These are phyloP conservation scores for Aureobasidium musti DNA, from an alignment of 2,329 filamentous ascomycete genomes.

Conservation along the genomic window DNA sequence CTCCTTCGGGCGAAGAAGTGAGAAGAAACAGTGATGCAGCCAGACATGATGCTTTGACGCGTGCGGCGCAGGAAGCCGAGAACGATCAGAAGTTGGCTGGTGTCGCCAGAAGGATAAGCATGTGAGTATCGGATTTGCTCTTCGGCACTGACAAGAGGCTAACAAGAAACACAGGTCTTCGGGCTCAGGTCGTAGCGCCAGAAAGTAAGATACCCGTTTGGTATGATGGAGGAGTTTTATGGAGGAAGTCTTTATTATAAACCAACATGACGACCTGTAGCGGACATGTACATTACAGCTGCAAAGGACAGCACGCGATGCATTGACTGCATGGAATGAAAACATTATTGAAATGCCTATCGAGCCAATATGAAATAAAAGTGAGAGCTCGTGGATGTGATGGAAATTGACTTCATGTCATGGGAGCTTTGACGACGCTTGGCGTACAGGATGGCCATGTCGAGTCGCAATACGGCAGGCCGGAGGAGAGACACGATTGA, in stretches of 20 bases:
- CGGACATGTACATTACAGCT: constrained; percentile 27
- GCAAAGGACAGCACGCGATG: constrained; percentile 23
- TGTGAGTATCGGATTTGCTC: constrained; percentile 62
- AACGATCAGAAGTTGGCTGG: constrained; percentile 86
- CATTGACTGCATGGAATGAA: constrained; percentile 28
- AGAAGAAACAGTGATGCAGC: constrained; percentile 79
- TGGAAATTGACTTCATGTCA: neutral
- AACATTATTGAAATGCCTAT: neutral
- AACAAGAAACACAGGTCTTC: constrained; percentile 42
- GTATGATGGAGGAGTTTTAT: constrained; percentile 11
- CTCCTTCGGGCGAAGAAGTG: constrained; percentile 90
- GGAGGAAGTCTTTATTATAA: neutral
- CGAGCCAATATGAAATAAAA: too few relatives aligned
- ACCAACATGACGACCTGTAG: constrained; percentile 11
- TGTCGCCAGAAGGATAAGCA: constrained; percentile 89
- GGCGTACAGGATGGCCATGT: constrained; percentile 18
- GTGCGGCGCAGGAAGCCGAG: constrained; percentile 83
- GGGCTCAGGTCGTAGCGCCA: constrained; percentile 43
- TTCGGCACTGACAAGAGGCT: constrained; percentile 30
- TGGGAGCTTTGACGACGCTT: constrained; percentile 25
- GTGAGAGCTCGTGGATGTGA: too few relatives aligned
- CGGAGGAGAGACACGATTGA: constrained; percentile 16
- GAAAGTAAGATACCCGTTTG: constrained; percentile 22
- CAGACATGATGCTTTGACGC: constrained; percentile 77
- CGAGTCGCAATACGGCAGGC: constrained; percentile 12